phyloP scores from a whole-genome alignment of 805 yeast genomes.

The Tetrapisispora taiwanensis region DNA sequence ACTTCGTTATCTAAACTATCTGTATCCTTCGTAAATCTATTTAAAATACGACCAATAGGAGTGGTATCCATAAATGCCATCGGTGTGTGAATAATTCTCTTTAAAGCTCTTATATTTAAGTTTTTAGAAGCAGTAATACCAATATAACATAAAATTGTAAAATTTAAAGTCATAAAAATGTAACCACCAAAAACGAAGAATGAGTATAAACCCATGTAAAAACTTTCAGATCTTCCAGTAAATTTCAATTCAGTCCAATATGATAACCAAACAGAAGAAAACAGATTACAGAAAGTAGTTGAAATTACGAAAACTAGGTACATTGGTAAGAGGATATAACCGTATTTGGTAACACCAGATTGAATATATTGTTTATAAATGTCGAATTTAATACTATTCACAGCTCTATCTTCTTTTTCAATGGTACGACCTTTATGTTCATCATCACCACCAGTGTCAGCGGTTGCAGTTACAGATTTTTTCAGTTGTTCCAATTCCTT shows the following conservation, averaged over 20 bases:
- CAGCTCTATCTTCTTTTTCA: constrained; percentile 48
- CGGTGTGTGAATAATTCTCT: constrained; percentile 60
- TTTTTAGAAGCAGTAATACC: constrained; percentile 44
- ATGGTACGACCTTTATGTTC: constrained; percentile 31
- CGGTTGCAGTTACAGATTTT: constrained; percentile 11
- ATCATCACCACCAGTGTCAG: constrained; percentile 10
- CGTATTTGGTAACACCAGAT: constrained; percentile 44
- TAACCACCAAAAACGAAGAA: constrained; percentile 42
- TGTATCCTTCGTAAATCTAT: constrained; percentile 80
- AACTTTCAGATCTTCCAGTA: constrained; percentile 34
- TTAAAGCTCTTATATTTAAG: constrained; percentile 53
- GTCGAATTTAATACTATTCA: constrained; percentile 38
- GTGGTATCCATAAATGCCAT: constrained; percentile 79
- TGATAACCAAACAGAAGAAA: constrained; percentile 55
- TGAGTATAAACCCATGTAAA: constrained; percentile 70
- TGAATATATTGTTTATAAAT: constrained; percentile 44
- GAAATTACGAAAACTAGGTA: constrained; percentile 18
- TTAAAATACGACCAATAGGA: constrained; percentile 78
- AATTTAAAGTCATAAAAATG: constrained; percentile 33
- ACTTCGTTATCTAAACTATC: constrained; percentile 77
- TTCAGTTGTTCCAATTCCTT: constrained; percentile 12
- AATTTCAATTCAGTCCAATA: constrained; percentile 67
- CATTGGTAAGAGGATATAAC: constrained; percentile 15
- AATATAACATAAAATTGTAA: constrained; percentile 28
- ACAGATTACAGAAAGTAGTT: constrained; percentile 24